Evolutionary conservation across 192 early-diverging fungal species (phyloP).

Genomic region (Pecoramyces ruminantium): DNA sequence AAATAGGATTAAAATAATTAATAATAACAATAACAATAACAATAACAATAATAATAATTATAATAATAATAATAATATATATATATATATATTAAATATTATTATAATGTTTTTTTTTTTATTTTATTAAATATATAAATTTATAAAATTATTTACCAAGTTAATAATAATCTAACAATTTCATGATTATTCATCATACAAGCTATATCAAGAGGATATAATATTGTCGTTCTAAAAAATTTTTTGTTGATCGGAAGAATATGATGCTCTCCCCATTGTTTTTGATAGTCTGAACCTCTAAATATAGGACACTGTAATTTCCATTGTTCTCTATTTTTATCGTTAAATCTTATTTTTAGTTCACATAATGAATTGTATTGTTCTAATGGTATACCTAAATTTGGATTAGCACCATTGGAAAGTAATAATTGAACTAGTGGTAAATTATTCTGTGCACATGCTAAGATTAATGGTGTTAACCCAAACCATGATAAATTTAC

Average conservation of each 20-base stretch:
- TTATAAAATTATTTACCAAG: too few species aligned
- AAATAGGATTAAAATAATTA: too few species aligned
- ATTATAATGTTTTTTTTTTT: too few species aligned
- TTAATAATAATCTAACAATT: neutral
- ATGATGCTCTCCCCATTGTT: neutral
- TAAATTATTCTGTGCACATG: neutral
- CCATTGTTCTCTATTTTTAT: neutral
- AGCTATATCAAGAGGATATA: neutral
- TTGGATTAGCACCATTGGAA: neutral
- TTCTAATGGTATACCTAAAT: neutral
- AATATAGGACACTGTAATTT: neutral
- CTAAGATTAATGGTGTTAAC: neutral
- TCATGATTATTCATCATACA: neutral
- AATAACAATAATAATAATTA: too few species aligned
- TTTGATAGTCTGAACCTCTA: neutral
- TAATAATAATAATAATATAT: too few species aligned
- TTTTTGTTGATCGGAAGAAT: neutral
- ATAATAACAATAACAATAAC: too few species aligned
- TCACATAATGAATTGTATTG: neutral
- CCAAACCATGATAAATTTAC: neutral
- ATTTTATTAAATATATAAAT: too few species aligned
- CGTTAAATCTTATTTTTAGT: neutral
- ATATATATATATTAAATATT: too few species aligned
- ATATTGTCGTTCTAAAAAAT: neutral
- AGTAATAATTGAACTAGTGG: neutral